Evolutionary conservation across 345 rosid genomes (phyloP).

Genomic region (Hypericum perforatum): DNA sequence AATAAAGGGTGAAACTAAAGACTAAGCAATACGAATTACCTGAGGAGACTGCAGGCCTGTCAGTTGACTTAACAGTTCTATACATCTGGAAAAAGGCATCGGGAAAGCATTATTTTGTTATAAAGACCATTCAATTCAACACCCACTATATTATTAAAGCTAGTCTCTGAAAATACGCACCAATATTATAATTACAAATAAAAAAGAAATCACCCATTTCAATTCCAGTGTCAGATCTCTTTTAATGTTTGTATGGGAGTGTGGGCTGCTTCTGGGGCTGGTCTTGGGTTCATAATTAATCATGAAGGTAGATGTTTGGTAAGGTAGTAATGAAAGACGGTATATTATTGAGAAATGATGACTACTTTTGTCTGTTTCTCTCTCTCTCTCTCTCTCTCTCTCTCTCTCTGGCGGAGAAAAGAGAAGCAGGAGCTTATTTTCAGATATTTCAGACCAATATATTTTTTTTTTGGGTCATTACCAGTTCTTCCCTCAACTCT

Average conservation of each 20-base stretch:
- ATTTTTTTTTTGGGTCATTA: slow-evolving; percentile 26
- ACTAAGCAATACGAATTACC: slow-evolving; percentile 19
- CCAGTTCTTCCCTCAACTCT: neutral
- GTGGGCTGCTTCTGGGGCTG: slow-evolving; percentile 15
- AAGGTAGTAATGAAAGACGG: slow-evolving; percentile 38
- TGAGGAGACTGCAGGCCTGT: slow-evolving; percentile 39
- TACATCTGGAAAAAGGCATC: slow-evolving; percentile 38
- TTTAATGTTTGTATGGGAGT: slow-evolving; percentile 17
- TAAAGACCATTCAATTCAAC: too few relatives aligned
- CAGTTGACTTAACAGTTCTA: slow-evolving; percentile 51
- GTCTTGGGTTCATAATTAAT: slow-evolving; percentile 25
- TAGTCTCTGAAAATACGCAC: neutral
- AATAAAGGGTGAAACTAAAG: neutral
- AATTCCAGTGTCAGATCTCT: slow-evolving; percentile 7
- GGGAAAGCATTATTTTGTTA: slow-evolving; percentile 10
- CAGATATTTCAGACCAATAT: slow-evolving; percentile 11
- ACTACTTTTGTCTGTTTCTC: slow-evolving; percentile 23
- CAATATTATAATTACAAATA: neutral
- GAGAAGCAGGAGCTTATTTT: slow-evolving; percentile 22
- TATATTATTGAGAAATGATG: slow-evolving; percentile 65
- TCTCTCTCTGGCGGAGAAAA: slow-evolving; percentile 16
- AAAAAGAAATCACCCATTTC: neutral
- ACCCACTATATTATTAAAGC: slow-evolving; percentile 7
- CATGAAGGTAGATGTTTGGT: slow-evolving; percentile 47
- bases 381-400: slow-evolving; percentile 3